phyloP scores from a whole-genome alignment of 2,329 filamentous ascomycete species.

The Neonectria neomacrospora region DNA sequence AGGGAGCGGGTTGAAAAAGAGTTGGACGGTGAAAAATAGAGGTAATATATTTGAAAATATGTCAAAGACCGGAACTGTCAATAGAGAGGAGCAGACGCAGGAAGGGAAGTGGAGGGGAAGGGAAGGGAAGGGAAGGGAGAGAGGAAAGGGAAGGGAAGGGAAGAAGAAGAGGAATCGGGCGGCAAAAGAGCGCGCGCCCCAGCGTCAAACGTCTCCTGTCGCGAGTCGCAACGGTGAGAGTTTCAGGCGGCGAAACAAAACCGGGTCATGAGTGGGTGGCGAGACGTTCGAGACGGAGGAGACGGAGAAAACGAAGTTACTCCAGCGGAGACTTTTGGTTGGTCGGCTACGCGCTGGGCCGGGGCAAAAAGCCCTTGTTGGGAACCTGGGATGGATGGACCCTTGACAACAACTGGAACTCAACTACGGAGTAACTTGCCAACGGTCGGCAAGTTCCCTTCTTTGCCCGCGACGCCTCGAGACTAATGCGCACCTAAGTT shows the following conservation, averaged over 20 bases:
- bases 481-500: no score
- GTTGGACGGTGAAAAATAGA: constrained; percentile 24
- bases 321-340: no score
- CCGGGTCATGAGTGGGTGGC: constrained; percentile 34
- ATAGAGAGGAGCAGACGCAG: neutral
- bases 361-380: no score
- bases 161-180: constrained; percentile 9
- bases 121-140: neutral
- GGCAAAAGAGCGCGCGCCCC: constrained; percentile 17
- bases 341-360: constrained; percentile 6
- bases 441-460: no score
- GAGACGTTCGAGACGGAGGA: constrained; percentile 1
- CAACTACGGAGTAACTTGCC: no score
- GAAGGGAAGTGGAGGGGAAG: neutral
- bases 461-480: no score
- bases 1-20: neutral
- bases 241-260: constrained; percentile 43
- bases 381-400: no score
- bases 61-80: neutral
- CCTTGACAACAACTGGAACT: no score
- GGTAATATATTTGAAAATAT: constrained; percentile 29
- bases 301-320: no score
- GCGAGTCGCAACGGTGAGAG: constrained; percentile 38
- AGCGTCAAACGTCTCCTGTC: constrained; percentile 31
- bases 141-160: neutral